phyloP scores from a whole-genome alignment of 768 basidiomycete species.

The Hericium rajendrae region DNA sequence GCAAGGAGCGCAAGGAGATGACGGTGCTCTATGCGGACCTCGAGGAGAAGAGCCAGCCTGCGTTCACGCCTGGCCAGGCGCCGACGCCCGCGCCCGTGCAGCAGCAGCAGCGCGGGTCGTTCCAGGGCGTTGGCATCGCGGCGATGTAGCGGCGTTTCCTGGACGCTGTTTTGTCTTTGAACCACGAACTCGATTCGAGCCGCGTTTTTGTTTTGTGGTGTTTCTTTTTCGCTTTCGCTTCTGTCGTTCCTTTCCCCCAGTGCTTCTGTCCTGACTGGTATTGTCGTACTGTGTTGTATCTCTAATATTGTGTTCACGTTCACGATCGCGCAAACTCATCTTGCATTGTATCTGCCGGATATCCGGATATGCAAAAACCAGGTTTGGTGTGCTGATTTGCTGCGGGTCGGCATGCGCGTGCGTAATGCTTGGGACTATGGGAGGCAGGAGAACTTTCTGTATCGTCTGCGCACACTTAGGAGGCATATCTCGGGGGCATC shows the following conservation, averaged over 20 bases:
- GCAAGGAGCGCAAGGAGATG: conserved; percentile 22
- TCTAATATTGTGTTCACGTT: neutral
- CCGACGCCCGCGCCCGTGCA: conserved; percentile 4
- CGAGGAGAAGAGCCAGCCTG: conserved; percentile 18
- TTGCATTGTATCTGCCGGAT: neutral
- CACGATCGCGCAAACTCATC: neutral
- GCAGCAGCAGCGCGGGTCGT: conserved; percentile 12
- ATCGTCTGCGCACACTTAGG: too few species aligned
- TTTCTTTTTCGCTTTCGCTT: neutral
- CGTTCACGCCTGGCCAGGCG: conserved; percentile 9
- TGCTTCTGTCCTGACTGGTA: neutral
- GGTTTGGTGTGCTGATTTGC: too few species aligned
- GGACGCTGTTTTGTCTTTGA: neutral
- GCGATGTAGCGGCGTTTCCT: conserved; percentile 7
- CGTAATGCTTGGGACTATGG: too few species aligned
- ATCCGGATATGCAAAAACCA: too few species aligned
- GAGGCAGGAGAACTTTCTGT: too few species aligned
- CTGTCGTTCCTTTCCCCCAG: neutral
- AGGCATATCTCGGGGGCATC: too few species aligned
- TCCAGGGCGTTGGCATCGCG: conserved; percentile 15
- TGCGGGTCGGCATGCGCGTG: too few species aligned
- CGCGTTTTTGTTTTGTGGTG: neutral
- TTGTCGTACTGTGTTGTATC: neutral
- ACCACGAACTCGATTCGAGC: neutral
- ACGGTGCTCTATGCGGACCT: conserved; percentile 19